phyloP scores from a whole-genome alignment of 192 early-diverging fungal genomes.

The Dissophora ornata region DNA sequence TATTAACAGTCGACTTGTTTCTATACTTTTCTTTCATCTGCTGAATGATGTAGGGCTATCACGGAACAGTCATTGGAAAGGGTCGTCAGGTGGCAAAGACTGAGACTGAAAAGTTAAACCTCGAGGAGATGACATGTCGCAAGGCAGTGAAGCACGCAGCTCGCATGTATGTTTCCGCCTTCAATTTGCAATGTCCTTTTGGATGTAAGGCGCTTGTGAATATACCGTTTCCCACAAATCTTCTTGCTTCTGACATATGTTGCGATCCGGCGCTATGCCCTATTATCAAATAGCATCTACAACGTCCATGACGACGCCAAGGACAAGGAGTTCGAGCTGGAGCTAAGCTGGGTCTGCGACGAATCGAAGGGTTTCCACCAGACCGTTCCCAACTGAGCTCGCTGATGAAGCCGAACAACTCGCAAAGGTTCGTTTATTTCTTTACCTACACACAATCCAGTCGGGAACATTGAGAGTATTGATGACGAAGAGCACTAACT shows the following conservation, averaged over 20 bases:
- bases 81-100: constrained; percentile 97
- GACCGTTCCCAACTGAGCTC: constrained; percentile 89
- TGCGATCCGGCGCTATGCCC: no score
- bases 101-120: constrained; percentile 97
- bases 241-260: no score
- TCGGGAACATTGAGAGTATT: no score
- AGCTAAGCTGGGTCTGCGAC: constrained; percentile 94
- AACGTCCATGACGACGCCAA: constrained; percentile 95
- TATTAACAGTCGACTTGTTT: no score
- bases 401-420: constrained; percentile 84
- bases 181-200: no score
- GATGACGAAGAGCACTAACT: no score
- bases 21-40: neutral
- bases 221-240: no score
- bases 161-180: constrained; percentile 75
- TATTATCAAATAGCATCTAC: constrained; percentile 96
- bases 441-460: no score
- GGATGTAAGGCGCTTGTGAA: no score
- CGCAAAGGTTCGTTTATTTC: constrained; percentile 78
- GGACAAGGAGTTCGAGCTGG: constrained; percentile 99
- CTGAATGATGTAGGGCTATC: constrained; percentile 83
- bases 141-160: constrained; percentile 96
- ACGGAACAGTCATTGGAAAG: constrained; percentile 95
- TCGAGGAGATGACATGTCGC: constrained; percentile 79
- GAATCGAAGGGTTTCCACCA: constrained; percentile 83